Conservation (phyloP, 108 stramenopile species). For the Mediolabrus comicus region DNA sequence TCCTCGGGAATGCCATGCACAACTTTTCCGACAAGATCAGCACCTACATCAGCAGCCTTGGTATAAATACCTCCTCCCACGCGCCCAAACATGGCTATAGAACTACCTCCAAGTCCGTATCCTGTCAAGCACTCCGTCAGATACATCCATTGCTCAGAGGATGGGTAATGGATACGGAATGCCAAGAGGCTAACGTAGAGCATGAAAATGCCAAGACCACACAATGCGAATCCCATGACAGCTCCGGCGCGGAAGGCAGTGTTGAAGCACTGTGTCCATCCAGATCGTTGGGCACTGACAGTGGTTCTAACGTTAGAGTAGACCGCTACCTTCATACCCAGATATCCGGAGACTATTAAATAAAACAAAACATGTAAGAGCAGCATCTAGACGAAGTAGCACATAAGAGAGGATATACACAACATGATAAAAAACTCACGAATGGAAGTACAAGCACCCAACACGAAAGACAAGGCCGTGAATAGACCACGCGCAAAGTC, state of each 20-base stretch:
- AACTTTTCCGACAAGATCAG: conserved; percentile 99
- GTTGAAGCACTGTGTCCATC: conserved; percentile 91
- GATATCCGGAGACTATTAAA: conserved; percentile 85
- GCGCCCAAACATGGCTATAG: conserved; percentile 99
- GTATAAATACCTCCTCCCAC: conserved; percentile 99
- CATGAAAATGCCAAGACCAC: conserved; percentile 90
- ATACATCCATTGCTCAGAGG: conserved; percentile 80
- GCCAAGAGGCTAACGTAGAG: conserved; percentile 80
- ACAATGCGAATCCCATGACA: conserved; percentile 98
- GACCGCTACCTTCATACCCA: conserved; percentile 99
- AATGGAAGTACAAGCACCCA: conserved; percentile 84
- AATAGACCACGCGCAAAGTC: conserved; percentile 85
- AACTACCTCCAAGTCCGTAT: conserved; percentile 96
- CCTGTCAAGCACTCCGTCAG: conserved; percentile 95
- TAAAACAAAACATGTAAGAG: not conserved
- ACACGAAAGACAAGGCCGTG: conserved; percentile 90
- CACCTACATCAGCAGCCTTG: conserved; percentile 99
- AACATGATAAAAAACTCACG: conserved; percentile 45
- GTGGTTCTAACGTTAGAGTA: conserved; percentile 97
- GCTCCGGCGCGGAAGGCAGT: conserved; percentile 97
- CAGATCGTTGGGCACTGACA: conserved; percentile 84
- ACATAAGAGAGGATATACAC: not conserved
- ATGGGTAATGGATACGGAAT: conserved; percentile 81
- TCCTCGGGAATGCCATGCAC: conserved; percentile 98
- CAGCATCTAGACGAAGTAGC: not conserved